Evolutionary conservation across 352 stramenopile species (phyloP), one percentile per base, ranked within the genome.

Genomic region (Nothophytophthora sp.): DNA sequence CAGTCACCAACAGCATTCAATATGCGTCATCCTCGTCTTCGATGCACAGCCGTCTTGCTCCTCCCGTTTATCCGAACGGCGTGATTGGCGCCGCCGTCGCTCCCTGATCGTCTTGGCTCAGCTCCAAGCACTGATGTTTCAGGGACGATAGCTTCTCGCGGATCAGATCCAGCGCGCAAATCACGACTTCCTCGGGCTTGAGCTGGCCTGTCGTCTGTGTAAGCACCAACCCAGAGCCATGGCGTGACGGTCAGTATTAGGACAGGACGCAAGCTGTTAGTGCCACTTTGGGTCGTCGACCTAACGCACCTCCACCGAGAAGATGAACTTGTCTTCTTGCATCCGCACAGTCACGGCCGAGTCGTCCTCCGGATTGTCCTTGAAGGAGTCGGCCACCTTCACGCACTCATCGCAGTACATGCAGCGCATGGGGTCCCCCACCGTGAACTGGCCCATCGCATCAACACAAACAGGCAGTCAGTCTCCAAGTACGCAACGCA

Each of bases 381-480:
- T 97, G 73, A 97, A 97, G 32, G 84, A 83, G 55, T 98, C 81
- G 32, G 95, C 88, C 35, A 96, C 63, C 59, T 96, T 91, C 34
- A 98, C 87, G 50, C 97, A 95, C 73, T 98, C 95, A 58, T 98
- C 93, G 36, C 94, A 98, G 69, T 97, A 98, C 51, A 98, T 98
- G 54, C 90, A 96, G 53, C 85, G 68, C 76, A 88, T 91, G 16
- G 76, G 53, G 54, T 91, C 79, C 50, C 58, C 63, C 50, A 81
- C 54, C 20, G 67, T 88, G 47, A 89, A 76, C 78, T 89, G 43
- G 20, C 37, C 11, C 25, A 48, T 3, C 11, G 10, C 54, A 48
- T 4, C 29, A 33, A 50, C n/a, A 35, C 10, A 46, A 58, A 37
- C 19, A 46, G 22, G 23, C 20, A 33, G 51, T 15, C 7, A 3